Base-by-base conservation (phyloP, 805 yeast genomes). In the Saturnispora quitensis region DNA sequence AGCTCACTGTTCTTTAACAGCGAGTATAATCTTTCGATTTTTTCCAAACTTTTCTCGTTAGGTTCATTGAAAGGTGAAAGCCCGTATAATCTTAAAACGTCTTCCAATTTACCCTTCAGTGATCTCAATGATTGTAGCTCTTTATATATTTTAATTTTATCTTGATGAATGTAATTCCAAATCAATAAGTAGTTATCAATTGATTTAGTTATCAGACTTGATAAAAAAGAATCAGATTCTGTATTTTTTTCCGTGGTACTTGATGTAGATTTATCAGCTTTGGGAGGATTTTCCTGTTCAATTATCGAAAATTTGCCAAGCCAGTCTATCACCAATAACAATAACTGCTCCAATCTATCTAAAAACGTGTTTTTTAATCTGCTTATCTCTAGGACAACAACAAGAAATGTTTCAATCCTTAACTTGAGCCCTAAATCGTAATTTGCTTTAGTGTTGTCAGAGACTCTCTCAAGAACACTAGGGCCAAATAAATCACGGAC, bases 391-490 rank as follows among this genome's bases (percentile, higher is more conserved):
- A 49, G 40, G 12, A 62, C 44, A 6, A 62, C 53, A 17, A 57
- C 49, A 33, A 64, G 40, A 49, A 64, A 64, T 22, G 67, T 58
- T 54, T 66, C 67, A 35, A 64, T 45, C 20, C 65, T 56, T 5
- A 56, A 45, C 28, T 53, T 59, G 34, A 58, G 34, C 13, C 43
- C 27, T 13, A 17, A n/a, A 4, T 25, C 17, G 33, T 35, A 36
- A 5, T 27, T 17, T 17, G 25, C 33, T 34, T 38, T 38, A 2
- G 42, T 20, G 22, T 38, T 25, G 9, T 18, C 42, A 3, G 42
- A 38, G 5, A 38, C 42, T 13, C 18, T 38, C 17, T 38, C 42
- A 12, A 38, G 42, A 9, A 52, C 48, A 40, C 50, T 52, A 3
- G 53, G 51, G 20, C 57, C 57, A 45, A 54, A 54, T 25, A 54